Evolutionary conservation across 2,329 filamentous ascomycete species (phyloP).

Genomic region (Ilyonectria destructans): DNA sequence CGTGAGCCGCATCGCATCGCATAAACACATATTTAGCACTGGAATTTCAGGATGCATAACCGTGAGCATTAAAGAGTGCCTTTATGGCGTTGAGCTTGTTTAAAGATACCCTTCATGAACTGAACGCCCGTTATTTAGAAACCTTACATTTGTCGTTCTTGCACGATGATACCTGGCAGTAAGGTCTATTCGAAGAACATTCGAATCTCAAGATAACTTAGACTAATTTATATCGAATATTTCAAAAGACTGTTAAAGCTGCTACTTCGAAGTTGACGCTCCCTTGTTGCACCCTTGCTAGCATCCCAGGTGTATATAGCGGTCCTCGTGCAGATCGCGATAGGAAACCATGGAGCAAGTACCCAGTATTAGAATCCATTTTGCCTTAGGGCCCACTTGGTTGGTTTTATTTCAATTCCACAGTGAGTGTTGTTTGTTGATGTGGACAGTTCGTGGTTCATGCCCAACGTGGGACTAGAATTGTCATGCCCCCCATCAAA

Average conservation of each 20-base stretch:
- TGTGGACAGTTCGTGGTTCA: not conserved
- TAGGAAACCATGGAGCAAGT: not conserved
- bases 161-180: not conserved
- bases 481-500: not conserved
- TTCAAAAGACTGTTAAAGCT: not conserved
- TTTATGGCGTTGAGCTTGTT: conserved; percentile 35
- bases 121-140: conserved; percentile 29
- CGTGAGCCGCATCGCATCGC: not conserved
- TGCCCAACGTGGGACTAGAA: not conserved
- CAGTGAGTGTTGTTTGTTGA: not conserved
- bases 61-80: conserved; percentile 23
- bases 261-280: conserved; percentile 1
- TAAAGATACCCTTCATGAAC: conserved; percentile 49
- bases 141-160: not conserved
- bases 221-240: not conserved
- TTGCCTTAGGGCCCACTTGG: not conserved
- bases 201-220: not conserved
- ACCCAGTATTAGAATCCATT: not conserved
- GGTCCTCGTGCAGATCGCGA: not conserved
- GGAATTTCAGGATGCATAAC: conserved; percentile 15
- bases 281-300: not conserved
- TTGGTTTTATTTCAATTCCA: not conserved
- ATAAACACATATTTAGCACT: conserved; percentile 3
- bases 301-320: not conserved
- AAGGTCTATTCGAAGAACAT: not conserved